Evolutionary conservation across 306 rosid species (phyloP), one percentile per base, ranked within the genome.

Genomic region (Bauhinia variegata): DNA sequence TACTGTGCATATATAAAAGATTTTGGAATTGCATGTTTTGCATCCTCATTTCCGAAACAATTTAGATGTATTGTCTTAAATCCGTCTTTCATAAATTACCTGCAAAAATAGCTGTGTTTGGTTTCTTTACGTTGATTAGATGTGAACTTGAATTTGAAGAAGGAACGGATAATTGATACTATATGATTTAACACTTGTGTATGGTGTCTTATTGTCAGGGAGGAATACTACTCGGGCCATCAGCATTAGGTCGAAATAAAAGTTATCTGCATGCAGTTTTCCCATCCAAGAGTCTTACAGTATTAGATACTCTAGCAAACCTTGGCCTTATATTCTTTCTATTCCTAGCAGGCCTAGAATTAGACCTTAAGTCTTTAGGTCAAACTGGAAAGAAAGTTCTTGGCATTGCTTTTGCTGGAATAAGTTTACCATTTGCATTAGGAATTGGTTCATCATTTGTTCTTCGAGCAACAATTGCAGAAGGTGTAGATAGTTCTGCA

Each of bases 231-330:
- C 95, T 92, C 14, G 96, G 96, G 39, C 95, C 96, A 18, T 92
- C 95, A 28, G 98, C 84, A 0, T 74, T 92, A 32, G 96, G 98
- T 68, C 87, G 95, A 54, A 87, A 74, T 70, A 82, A 71, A 78
- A 79, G 61, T 41, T 89, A 80, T 78, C 75, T 89, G 50, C 59
- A 79, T 4, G 74, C 84, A 3, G 65, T 92, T 44, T 92, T 92
- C 79, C 98, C 98, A 38, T 33, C 96, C 2, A 84, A 56, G 41
- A 92, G 98, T 79, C 79, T 87, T 39, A 69, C 95, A 1, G 86
- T 92, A 76, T 80, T 92, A 61, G 98, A 92, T 60, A 92, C 98
- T 64, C 68, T 92, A 33, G 98, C 98, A 56, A 92, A 92, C 69
- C 73, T 92, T 47, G 98, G 96, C 70, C 88, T 92, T 49, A 54